Evolutionary conservation across 2,329 filamentous ascomycete species (phyloP).

Genomic region (Remersonia thermophila): DNA sequence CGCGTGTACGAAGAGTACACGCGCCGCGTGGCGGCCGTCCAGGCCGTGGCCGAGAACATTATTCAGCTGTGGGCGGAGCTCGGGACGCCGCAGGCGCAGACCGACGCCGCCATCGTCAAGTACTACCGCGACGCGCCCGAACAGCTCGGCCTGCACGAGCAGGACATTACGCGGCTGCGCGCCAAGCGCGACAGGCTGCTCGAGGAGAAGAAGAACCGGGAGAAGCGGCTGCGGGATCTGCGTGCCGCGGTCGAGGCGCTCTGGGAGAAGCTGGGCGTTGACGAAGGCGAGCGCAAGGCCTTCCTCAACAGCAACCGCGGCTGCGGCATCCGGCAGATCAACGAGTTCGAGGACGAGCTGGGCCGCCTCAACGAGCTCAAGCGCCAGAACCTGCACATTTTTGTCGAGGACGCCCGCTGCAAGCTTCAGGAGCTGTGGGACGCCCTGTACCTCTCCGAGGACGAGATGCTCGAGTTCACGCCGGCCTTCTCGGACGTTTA

Average conservation of each 20-base stretch:
- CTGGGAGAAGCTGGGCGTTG: slow-evolving; percentile 79
- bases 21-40: slow-evolving; percentile 63
- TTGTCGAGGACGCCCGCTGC: slow-evolving; percentile 86
- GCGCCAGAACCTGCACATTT: slow-evolving; percentile 85
- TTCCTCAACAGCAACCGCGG: slow-evolving; percentile 84
- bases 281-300: slow-evolving; percentile 67
- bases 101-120: slow-evolving; percentile 76
- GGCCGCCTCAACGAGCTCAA: slow-evolving; percentile 81
- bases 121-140: slow-evolving; percentile 84
- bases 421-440: slow-evolving; percentile 95
- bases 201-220: slow-evolving; percentile 64
- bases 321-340: slow-evolving; percentile 81
- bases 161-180: slow-evolving; percentile 64
- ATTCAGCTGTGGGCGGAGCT: slow-evolving; percentile 94
- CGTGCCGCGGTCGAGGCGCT: slow-evolving; percentile 67
- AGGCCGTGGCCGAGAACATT: slow-evolving; percentile 66
- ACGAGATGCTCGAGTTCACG: slow-evolving; percentile 97
- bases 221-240: slow-evolving; percentile 46
- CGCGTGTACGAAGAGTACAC: slow-evolving; percentile 95
- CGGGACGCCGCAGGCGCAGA: slow-evolving; percentile 85
- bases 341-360: slow-evolving; percentile 90
- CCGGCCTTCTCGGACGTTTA: slow-evolving; percentile 96
- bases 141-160: slow-evolving; percentile 81
- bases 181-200: slow-evolving; percentile 67
- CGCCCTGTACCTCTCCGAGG: slow-evolving; percentile 82